A percentile compares a stretch with the other conserved stretches of the same genome.
These are phyloP conservation scores for Fusarium sublunatum DNA, from an alignment of 2,329 filamentous ascomycete genomes.

Conservation along the genomic window DNA sequence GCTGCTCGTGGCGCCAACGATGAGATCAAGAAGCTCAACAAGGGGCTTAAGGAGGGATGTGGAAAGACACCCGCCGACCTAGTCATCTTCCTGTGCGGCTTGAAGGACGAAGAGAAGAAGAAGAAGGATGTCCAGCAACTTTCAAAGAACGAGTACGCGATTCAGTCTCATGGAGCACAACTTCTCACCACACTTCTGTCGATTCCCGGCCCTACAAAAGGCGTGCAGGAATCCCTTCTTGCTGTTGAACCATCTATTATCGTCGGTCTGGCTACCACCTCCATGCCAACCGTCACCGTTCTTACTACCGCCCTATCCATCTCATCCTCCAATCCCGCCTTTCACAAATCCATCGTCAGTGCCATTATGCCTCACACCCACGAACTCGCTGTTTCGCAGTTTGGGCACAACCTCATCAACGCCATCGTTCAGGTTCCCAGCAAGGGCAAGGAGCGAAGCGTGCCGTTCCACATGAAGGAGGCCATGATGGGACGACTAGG, in stretches of 20 bases:
- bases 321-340: conserved; percentile 61
- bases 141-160: conserved; percentile 67
- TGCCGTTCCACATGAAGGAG: conserved; percentile 70
- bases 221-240: conserved; percentile 79
- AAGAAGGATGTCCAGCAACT: conserved; percentile 53
- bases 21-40: conserved; percentile 61
- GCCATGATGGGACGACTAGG: conserved; percentile 63
- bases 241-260: conserved; percentile 66
- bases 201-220: conserved; percentile 75
- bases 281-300: conserved; percentile 61
- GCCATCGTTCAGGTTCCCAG: conserved; percentile 63
- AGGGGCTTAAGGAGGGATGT: conserved; percentile 61
- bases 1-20: conserved; percentile 71
- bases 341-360: conserved; percentile 67
- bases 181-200: conserved; percentile 83
- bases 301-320: conserved; percentile 62
- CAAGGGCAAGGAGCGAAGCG: conserved; percentile 58
- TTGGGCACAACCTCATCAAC: conserved; percentile 64
- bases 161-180: conserved; percentile 78
- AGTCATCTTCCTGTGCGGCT: conserved; percentile 62
- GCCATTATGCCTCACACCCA: conserved; percentile 58
- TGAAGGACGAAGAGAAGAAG: conserved; percentile 54
- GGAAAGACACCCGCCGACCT: conserved; percentile 60
- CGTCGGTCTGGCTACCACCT: conserved; percentile 71
- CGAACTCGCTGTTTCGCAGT: conserved; percentile 61